Conservation (phyloP, 345 rosid species). For the Eucalyptus caleyi region DNA sequence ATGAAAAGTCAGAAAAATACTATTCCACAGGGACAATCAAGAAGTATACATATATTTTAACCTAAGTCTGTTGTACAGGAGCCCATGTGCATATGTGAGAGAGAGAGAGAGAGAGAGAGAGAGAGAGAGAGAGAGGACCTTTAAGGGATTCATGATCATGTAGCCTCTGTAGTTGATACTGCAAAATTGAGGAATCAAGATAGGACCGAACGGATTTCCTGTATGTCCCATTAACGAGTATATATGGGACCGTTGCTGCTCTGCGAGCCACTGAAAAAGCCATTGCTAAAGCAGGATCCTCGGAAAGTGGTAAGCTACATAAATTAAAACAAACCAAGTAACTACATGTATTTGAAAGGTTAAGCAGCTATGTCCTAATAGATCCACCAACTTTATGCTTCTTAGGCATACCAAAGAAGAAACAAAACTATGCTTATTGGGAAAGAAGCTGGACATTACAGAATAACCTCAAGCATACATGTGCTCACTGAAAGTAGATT, state of each 20-base stretch:
- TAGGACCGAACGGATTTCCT: conserved; percentile 84
- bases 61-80: background rate
- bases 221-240: conserved; percentile 97
- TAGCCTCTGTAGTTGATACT: conserved; percentile 82
- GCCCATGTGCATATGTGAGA: background rate
- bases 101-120: background rate
- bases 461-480: conserved; percentile 31
- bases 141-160: conserved; percentile 65
- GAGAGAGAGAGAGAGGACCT: conserved; percentile 26
- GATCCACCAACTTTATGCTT: background rate
- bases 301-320: conserved; percentile 79
- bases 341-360: background rate
- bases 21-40: background rate
- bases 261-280: conserved; percentile 95
- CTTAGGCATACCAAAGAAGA: background rate
- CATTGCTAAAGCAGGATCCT: conserved; percentile 98
- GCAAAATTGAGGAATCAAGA: conserved; percentile 89
- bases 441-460: background rate
- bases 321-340: background rate
- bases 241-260: conserved; percentile 92
- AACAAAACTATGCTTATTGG: background rate
- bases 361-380: background rate
- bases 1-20: background rate
- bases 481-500: conserved; percentile 50
- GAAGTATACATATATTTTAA: background rate